These are phyloP conservation scores for Onygenales sp. DNA, from an alignment of 2,329 filamentous ascomycete species.

Conservation along the genomic window DNA sequence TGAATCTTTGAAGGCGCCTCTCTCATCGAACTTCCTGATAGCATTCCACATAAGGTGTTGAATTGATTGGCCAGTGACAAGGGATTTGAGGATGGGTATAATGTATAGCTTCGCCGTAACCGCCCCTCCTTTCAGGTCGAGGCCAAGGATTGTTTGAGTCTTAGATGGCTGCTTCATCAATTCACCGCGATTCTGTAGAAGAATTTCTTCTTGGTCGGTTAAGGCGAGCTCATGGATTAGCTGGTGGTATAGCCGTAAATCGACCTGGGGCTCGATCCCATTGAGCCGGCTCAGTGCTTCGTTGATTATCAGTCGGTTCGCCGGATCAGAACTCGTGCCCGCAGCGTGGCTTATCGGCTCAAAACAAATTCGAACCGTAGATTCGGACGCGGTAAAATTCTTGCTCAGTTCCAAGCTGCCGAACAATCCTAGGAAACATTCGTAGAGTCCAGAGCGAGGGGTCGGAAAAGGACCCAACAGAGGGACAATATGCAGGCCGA, in stretches of 20 bases:
- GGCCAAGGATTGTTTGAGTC: slow-evolving; percentile 12
- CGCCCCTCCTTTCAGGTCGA: slow-evolving; percentile 10
- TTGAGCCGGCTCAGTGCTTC: slow-evolving; percentile 3
- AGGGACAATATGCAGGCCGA: slow-evolving; percentile 12
- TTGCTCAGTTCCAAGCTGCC: slow-evolving; percentile 9
- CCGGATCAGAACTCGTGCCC: slow-evolving; percentile 5
- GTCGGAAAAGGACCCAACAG: slow-evolving; percentile 11
- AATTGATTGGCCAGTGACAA: slow-evolving; percentile 5
- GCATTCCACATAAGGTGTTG: slow-evolving; percentile 3
- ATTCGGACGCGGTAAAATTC: slow-evolving; percentile 5
- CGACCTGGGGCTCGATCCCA: background rate
- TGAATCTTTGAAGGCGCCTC: background rate
- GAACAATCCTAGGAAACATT: slow-evolving; percentile 3
- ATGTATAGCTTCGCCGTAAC: slow-evolving; percentile 13
- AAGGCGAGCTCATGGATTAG: background rate
- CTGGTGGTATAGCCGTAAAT: slow-evolving; percentile 4
- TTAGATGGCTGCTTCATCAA: slow-evolving; percentile 4
- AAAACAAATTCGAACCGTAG: slow-evolving; percentile 6
- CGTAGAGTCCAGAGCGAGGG: background rate
- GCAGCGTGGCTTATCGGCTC: slow-evolving; percentile 3
- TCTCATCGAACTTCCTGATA: slow-evolving; percentile 1
- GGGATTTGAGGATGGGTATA: slow-evolving; percentile 12
- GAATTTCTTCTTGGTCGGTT: slow-evolving; percentile 3
- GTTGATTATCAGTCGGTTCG: slow-evolving; percentile 2
- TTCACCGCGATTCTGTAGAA: background rate